Evolutionary conservation across 768 basidiomycete species (phyloP), one percentile per base, ranked within the genome.

Genomic region (Lactarius sp.): DNA sequence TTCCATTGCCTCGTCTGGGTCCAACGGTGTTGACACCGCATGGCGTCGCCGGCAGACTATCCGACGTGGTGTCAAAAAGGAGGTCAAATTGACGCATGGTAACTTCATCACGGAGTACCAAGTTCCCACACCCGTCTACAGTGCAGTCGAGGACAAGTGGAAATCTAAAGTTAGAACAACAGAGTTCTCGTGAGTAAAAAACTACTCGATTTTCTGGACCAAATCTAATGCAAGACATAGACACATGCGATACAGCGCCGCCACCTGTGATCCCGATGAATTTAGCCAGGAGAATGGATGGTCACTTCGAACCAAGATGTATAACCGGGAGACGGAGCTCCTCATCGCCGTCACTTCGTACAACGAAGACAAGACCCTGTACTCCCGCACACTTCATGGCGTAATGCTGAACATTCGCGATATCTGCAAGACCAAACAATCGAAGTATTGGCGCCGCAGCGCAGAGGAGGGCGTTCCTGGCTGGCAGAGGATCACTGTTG

Each of bases 321-420:
- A 94, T 76, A 86, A 88, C 64, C 90, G 96, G 60, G 83, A 90
- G 67, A 98, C 96, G 1, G 96, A 98, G 67, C 74, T 98, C 7
- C 82, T 98, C 31, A 96, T 98, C 70, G 95, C 94, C 10, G 91
- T 98, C 66, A 97, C 93, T 6, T 92, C 88, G 4, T 94, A 93
- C 77, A 93, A 94, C 67, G 92, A 94, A 74, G 91, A 94, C 82
- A 94, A 93, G 79, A 87, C 85, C 6, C 83, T 93, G n/a, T 92
- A 93, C 71, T 85, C 91, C 33, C 87, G 90, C 67, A 98, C 96
- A 0, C 79, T 98, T 46, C 96, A 98, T 71, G 92, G 92, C 66
- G 88, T 98, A 70, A 98, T 98, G 95, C 75, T 96, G 66, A 98
- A 99, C 75, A 96, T 98, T 65, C 90, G 95, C 68, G 90, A 98